Evolutionary conservation across 139 green algal genomes (phyloP).

Genomic region (Chlorella ohadii): DNA sequence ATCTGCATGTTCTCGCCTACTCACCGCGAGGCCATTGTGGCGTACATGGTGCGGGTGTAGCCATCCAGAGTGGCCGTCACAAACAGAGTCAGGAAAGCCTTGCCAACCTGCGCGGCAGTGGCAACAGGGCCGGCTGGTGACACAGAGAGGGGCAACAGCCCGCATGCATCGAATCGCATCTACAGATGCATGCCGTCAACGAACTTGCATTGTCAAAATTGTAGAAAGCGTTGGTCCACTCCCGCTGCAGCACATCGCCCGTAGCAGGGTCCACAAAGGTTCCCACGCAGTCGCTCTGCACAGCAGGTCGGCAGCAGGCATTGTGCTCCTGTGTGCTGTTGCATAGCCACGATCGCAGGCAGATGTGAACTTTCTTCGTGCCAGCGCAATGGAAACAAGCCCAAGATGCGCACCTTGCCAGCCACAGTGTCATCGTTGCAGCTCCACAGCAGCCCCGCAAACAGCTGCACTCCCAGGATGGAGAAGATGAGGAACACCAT

Average conservation of each 20-base stretch:
- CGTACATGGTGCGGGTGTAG: conserved; percentile 60
- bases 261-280: conserved; percentile 54
- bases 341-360: too few relatives aligned
- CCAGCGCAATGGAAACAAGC: too few relatives aligned
- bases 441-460: conserved; percentile 65
- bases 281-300: conserved; percentile 57
- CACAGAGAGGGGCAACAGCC: neutral
- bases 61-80: conserved; percentile 81
- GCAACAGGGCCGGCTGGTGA: neutral
- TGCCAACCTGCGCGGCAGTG: conserved; percentile 30
- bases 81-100: conserved; percentile 76
- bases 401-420: conserved; percentile 16
- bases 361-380: too few relatives aligned
- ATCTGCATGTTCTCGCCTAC: too few relatives aligned
- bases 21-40: conserved; percentile 11
- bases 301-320: neutral
- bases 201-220: conserved; percentile 86
- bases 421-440: conserved; percentile 79
- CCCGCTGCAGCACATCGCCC: neutral
- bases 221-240: conserved; percentile 63
- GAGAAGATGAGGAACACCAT: conserved; percentile 89
- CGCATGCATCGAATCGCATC: too few relatives aligned
- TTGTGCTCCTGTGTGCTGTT: neutral
- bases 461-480: conserved; percentile 87
- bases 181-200: too few relatives aligned